Evolutionary conservation across 176 grass and related monocot species (phyloP), one percentile per base, ranked within the genome.

Genomic region (Avena insularis): DNA sequence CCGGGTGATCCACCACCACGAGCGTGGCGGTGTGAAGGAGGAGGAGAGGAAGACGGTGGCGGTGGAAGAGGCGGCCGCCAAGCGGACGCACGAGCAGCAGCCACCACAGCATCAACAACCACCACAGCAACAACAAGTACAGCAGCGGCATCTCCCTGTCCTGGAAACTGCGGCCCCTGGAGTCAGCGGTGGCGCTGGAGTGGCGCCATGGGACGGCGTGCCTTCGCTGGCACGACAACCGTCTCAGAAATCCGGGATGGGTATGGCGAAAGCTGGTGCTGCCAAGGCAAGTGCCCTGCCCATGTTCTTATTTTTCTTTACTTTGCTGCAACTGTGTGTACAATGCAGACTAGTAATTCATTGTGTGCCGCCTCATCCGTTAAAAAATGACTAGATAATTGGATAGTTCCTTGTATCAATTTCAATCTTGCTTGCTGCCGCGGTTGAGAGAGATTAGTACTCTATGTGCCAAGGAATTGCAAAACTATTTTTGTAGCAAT

Each of bases 241-340:
- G 9, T 98, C 94, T 0, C 97, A 96, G 70, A 96, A 93, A 48
- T 90, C 69, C 3, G 80, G 87, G 75, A 90, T 86, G 71, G 83
- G 87, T 63, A 91, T 83, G 84, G 84, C 87, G 9, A 97, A 91
- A 83, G 84, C 86, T 77, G 84, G 91, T 29, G 48, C 82, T 27
- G 83, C 77, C 54, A 95, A 95, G 93, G 93, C 90, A 89, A 88
- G 93, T 92, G 61, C 3, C 2, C 49, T 79, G 3, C 60, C 50
- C 29, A 11, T 75, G 54, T 71, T 90, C 60, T 59, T 14, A 12
- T 56, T 43, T 19, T 5, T 83, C 65, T 8, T 63, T 89, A 40
- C 35, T 77, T 12, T 29, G 35, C 12, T 27, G 35, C 87, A 16
- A 71, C 62, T 67, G 58, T 85, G 29, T 21, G 68, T 9, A 29